phyloP scores from a whole-genome alignment of 257 asterid species.

The Capsicum baccatum region DNA sequence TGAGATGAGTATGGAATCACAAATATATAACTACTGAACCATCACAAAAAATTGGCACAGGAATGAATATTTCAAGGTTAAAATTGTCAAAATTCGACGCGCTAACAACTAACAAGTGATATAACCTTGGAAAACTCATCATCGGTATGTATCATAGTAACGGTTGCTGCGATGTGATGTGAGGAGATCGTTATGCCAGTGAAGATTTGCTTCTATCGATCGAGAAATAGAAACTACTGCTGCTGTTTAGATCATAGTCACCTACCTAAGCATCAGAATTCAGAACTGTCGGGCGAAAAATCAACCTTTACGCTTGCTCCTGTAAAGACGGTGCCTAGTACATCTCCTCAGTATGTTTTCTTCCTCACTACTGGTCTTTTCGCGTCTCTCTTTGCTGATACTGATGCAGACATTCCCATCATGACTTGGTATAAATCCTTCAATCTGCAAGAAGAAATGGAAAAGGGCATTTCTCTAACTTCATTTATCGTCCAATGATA shows the following conservation, averaged over 20 bases:
- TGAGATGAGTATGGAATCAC: background rate
- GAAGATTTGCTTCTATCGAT: constrained; percentile 13
- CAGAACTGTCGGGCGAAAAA: background rate
- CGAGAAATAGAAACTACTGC: background rate
- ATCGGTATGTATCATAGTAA: background rate
- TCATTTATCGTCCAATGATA: background rate
- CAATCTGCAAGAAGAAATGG: constrained; percentile 50
- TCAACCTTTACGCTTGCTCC: background rate
- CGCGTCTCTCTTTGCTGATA: constrained; percentile 67
- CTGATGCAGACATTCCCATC: constrained; percentile 46
- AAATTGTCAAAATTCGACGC: constrained; percentile 18
- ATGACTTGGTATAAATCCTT: constrained; percentile 70
- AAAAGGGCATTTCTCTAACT: background rate
- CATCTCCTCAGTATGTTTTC: constrained; percentile 62
- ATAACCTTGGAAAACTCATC: background rate
- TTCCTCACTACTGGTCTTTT: constrained; percentile 62
- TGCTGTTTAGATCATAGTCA: background rate
- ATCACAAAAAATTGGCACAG: constrained; percentile 10
- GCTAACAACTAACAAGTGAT: background rate
- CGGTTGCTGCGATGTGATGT: background rate
- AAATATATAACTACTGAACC: background rate
- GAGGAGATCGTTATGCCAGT: constrained; percentile 5
- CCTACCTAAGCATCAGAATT: constrained; percentile 3
- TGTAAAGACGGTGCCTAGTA: background rate
- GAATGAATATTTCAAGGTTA: background rate